Evolutionary conservation across 164 flowering plant genomes (phyloP).

Genomic region (Vitis amurensis): DNA sequence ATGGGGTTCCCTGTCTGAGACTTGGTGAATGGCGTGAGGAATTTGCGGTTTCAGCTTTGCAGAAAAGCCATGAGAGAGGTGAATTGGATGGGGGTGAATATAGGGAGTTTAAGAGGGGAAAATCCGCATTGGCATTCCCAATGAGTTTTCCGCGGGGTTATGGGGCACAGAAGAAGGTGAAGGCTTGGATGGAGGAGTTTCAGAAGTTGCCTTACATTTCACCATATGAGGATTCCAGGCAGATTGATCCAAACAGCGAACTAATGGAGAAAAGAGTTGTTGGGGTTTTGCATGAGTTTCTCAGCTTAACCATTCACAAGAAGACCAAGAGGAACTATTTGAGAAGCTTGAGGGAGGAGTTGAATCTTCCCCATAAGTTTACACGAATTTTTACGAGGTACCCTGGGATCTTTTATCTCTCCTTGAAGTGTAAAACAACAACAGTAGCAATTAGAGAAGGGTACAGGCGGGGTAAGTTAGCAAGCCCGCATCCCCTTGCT

Average conservation of each 20-base stretch:
- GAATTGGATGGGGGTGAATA: constrained; percentile 37
- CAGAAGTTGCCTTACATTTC: constrained; percentile 91
- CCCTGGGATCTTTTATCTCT: constrained; percentile 94
- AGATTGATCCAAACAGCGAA: constrained; percentile 80
- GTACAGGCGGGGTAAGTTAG: constrained; percentile 67
- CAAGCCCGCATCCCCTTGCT: constrained; percentile 76
- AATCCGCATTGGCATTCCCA: constrained; percentile 59
- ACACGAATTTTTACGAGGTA: constrained; percentile 89
- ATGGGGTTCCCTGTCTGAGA: constrained; percentile 55
- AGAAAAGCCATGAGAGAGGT: constrained; percentile 51
- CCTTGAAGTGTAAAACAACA: constrained; percentile 93
- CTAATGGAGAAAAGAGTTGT: constrained; percentile 96
- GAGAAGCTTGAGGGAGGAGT: constrained; percentile 81
- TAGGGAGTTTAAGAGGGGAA: constrained; percentile 60
- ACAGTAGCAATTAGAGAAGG: constrained; percentile 84
- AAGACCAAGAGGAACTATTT: constrained; percentile 92
- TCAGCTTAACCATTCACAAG: constrained; percentile 88
- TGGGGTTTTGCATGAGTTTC: constrained; percentile 84
- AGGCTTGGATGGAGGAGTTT: constrained; percentile 95
- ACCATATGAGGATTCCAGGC: constrained; percentile 76
- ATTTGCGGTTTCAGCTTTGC: constrained; percentile 70
- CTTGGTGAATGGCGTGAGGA: constrained; percentile 67
- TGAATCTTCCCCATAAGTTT: constrained; percentile 81
- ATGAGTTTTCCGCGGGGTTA: constrained; percentile 90
- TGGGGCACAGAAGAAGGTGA: constrained; percentile 84